phyloP scores from a whole-genome alignment of 192 early-diverging fungal genomes.

The Podochytrium sp. region DNA sequence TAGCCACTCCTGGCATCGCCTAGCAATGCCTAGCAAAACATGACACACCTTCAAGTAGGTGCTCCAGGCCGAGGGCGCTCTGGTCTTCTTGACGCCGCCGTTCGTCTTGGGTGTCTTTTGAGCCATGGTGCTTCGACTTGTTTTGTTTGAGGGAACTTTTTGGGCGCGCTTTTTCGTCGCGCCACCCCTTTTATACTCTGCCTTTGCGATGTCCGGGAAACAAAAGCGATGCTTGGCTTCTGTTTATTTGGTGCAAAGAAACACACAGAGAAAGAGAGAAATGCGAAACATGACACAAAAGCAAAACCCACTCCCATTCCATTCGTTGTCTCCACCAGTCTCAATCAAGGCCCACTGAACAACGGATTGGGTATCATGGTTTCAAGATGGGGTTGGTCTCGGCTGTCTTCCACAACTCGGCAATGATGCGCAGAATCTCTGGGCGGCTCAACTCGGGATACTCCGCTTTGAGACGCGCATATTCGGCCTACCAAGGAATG shows the following conservation, averaged over 20 bases:
- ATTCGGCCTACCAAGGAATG: no score
- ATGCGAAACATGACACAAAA: no score
- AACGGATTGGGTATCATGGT: not conserved
- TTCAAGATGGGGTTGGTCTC: not conserved
- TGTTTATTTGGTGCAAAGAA: not conserved
- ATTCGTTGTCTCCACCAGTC: not conserved
- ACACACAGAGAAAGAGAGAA: not conserved
- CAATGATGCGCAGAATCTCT: not conserved
- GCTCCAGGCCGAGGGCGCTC: not conserved
- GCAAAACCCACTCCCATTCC: no score
- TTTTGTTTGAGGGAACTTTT: not conserved
- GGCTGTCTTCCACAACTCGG: not conserved
- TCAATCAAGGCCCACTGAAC: not conserved
- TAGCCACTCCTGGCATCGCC: not conserved
- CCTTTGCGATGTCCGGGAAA: no score
- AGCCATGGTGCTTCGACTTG: not conserved
- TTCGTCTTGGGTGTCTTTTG: not conserved
- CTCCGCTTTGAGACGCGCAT: no score
- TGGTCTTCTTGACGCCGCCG: not conserved
- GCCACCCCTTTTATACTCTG: no score
- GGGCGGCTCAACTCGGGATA: not conserved
- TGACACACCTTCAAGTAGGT: not conserved
- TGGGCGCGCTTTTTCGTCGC: not conserved
- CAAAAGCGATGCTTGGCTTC: not conserved
- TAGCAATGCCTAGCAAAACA: not conserved